Base-by-base conservation (phyloP, 2,329 filamentous ascomycete genomes). In the Epicoccum sorghinum region DNA sequence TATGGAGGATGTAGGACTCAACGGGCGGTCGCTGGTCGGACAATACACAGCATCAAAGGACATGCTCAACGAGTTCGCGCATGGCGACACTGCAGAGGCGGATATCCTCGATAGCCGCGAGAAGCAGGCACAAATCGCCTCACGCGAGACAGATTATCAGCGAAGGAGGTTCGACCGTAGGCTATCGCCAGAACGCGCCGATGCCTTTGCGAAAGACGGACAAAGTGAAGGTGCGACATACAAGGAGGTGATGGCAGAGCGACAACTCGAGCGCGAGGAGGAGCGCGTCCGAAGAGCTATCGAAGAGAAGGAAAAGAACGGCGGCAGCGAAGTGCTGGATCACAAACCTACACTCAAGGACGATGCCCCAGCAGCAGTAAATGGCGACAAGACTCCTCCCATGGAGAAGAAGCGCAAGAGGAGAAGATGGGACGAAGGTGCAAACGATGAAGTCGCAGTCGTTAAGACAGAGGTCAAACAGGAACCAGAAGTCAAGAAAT, bases 121-220 rank as follows among this genome's bases (percentile, higher is more conserved):
- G 80, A 90, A 93, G 78, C 90, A 91, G 74, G 92, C 89, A 53
- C 88, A 93, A 67, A 98, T 99, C 70, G 83, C 88, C 57, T 93
- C 96, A 72, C 89, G 95, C 68, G 93, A 98, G 80, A 96, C 92
- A 60, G 93, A 98, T 71, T 99, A 99, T 74, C 96, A 99, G 78
- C 96, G 96, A 78, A 90, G 93, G 62, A 87, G 93, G 55, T 96
- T 96, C 75, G 88, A 96, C 73, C 91, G 95, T 58, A 69, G 75
- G 40, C 82, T 98, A 59, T 95, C 91, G 22, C 92, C 93, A 4
- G 92, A 90, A 7, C 87, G 91, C 68, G 90, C 88, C 58, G 92
- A 96, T 72, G 88, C 91, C 27, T 96, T 96, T 70, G 89, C 90
- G 24, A 85, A 88, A 60, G 90, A 93, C 70, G 80, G 85, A 59